These are phyloP conservation scores for Solanum arcanum DNA, from an alignment of 257 asterid species.

Conservation along the genomic window DNA sequence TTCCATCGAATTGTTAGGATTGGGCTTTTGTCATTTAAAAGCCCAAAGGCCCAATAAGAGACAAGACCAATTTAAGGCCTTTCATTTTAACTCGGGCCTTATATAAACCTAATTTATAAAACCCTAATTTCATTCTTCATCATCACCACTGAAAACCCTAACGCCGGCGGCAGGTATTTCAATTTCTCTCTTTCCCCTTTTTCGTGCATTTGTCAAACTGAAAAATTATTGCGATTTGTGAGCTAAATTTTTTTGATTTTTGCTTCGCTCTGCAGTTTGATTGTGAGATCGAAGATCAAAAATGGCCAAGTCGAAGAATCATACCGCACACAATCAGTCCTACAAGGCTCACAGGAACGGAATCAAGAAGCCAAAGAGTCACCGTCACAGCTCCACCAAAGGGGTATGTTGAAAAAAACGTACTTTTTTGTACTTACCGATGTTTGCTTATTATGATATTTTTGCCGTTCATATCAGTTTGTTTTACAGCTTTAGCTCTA, in stretches of 20 bases:
- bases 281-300: neutral
- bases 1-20: neutral
- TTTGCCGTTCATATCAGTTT: neutral
- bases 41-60: neutral
- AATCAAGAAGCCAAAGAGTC: slow-evolving; percentile 74
- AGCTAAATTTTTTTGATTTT: neutral
- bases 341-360: slow-evolving; percentile 84
- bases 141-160: neutral
- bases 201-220: neutral
- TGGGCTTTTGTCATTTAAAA: neutral
- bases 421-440: neutral
- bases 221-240: neutral
- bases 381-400: slow-evolving; percentile 74
- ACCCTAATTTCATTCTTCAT: neutral
- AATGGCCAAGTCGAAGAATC: slow-evolving; percentile 94
- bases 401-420: slow-evolving; percentile 32
- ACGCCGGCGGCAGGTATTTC: neutral
- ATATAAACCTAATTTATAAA: neutral
- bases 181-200: neutral
- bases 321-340: slow-evolving; percentile 91
- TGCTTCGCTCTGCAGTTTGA: neutral
- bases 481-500: neutral
- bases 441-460: neutral
- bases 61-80: neutral
- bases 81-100: neutral